Evolutionary conservation across 192 early-diverging fungal genomes (phyloP), one percentile per base, ranked within the genome.

Genomic region (Entomortierella beljakovae): DNA sequence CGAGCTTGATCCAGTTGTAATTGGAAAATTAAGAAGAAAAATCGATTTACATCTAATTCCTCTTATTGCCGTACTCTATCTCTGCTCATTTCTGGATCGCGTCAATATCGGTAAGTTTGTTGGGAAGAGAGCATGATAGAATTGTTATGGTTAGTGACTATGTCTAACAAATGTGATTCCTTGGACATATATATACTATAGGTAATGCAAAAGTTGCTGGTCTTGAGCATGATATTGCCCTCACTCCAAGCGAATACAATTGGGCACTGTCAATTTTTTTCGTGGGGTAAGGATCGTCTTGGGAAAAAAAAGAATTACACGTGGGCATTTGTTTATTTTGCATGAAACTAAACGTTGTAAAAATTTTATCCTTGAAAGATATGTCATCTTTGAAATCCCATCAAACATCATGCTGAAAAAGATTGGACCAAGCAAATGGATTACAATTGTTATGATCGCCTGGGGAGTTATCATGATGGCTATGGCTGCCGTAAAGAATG

Each of bases 351-450:
- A n/a, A n/a, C n/a, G n/a, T n/a, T n/a, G n/a, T n/a, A n/a, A n/a
- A n/a, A n/a, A n/a, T n/a, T n/a, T n/a, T n/a, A n/a, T n/a, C n/a
- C n/a, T n/a, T n/a, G n/a, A n/a, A 5, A 81, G 88, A 38, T 87
- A 92, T 83, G 80, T 94, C 31, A 15, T 92, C 22, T 92, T 91
- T 71, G 92, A 94, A 70, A 80, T 94, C 15, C 93, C 93, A 8
- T 91, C 89, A 42, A 94, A 93, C 70, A 71, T 92, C 48, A 40
- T 90, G 50, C 75, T 92, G 28, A 92, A 91, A 64, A 75, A 57
- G 29, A 76, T 87, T 57, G 83, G 85, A n/a, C 88, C 90, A 18
- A 80, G 69, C 11, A 75, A 70, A 34, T 91, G 90, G 90, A 79
- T 91, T 32, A 71, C 87, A 2, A 80, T 85, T 35, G 82, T 88